A percentile compares a stretch with the other conserved stretches of the same genome.
phyloP scores from a whole-genome alignment of 257 asterid species.

The Henckelia pumila region DNA sequence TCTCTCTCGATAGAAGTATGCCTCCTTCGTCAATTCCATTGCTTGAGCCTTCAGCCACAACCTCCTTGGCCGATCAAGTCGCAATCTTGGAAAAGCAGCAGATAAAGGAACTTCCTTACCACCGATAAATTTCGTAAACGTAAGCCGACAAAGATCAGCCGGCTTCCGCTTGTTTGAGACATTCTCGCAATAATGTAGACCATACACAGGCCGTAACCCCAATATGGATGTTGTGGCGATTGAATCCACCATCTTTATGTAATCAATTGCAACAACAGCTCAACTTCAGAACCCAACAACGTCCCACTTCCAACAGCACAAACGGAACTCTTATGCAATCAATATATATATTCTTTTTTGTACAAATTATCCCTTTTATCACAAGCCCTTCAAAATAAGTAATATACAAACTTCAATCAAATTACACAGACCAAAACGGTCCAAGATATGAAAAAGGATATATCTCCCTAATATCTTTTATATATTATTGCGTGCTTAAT shows the following conservation, averaged over 20 bases:
- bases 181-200: constrained; percentile 40
- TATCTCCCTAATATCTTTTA: neutral
- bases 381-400: constrained; percentile 13
- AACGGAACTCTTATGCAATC: neutral
- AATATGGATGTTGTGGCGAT: constrained; percentile 70
- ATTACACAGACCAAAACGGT: neutral
- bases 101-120: constrained; percentile 32
- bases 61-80: constrained; percentile 18
- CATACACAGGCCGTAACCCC: constrained; percentile 50
- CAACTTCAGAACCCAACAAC: constrained; percentile 24
- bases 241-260: constrained; percentile 61
- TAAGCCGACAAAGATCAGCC: constrained; percentile 34
- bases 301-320: constrained; percentile 12
- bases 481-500: neutral
- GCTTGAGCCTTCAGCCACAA: constrained; percentile 60
- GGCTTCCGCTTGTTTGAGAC: constrained; percentile 36
- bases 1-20: constrained; percentile 49
- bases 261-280: constrained; percentile 25
- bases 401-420: neutral
- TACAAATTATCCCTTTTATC: constrained; percentile 1
- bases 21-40: constrained; percentile 64
- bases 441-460: neutral
- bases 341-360: neutral
- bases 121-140: constrained; percentile 29
- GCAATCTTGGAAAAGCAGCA: constrained; percentile 22